Evolutionary conservation across 225 moss, liverwort and hornwort genomes (phyloP).

Genomic region (Polytrichum commune): DNA sequence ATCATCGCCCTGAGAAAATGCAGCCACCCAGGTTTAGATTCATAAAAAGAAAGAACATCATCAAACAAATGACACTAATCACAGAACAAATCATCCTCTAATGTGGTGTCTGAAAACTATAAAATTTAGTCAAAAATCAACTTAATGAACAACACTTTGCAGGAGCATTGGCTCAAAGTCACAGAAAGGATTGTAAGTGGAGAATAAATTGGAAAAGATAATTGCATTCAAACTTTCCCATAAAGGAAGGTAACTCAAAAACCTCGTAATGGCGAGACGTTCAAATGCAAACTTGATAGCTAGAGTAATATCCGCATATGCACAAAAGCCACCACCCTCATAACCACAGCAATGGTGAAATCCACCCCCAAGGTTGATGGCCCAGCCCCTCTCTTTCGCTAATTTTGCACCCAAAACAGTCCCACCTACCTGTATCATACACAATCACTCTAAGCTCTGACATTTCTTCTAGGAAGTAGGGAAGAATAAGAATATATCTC

Average conservation of each 20-base stretch:
- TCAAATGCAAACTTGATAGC: constrained; percentile 85
- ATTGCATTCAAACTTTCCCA: too few relatives aligned
- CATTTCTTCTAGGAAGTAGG: neutral
- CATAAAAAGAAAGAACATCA: too few relatives aligned
- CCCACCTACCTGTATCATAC: constrained; percentile 77
- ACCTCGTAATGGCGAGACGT: constrained; percentile 66
- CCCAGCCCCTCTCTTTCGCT: constrained; percentile 93
- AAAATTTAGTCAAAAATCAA: too few relatives aligned
- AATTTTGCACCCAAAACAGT: constrained; percentile 87
- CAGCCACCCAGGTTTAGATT: neutral
- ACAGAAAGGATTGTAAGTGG: too few relatives aligned
- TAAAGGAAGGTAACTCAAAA: too few relatives aligned
- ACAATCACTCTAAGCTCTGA: neutral
- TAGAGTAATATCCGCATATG: constrained; percentile 94
- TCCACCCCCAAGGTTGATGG: constrained; percentile 95
- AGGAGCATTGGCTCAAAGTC: too few relatives aligned
- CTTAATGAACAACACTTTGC: too few relatives aligned
- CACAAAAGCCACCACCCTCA: constrained; percentile 93
- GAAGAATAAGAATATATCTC: too few relatives aligned
- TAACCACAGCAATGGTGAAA: constrained; percentile 89
- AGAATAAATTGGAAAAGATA: too few relatives aligned
- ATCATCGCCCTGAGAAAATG: constrained; percentile 77
- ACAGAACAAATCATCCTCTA: too few relatives aligned
- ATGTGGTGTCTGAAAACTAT: too few relatives aligned
- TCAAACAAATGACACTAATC: too few relatives aligned